Percentiles rank a stretch among this genome's conserved stretches.
These are phyloP conservation scores for Xylaria cubensis DNA, from an alignment of 495 filamentous ascomycete genomes.

Conservation along the genomic window DNA sequence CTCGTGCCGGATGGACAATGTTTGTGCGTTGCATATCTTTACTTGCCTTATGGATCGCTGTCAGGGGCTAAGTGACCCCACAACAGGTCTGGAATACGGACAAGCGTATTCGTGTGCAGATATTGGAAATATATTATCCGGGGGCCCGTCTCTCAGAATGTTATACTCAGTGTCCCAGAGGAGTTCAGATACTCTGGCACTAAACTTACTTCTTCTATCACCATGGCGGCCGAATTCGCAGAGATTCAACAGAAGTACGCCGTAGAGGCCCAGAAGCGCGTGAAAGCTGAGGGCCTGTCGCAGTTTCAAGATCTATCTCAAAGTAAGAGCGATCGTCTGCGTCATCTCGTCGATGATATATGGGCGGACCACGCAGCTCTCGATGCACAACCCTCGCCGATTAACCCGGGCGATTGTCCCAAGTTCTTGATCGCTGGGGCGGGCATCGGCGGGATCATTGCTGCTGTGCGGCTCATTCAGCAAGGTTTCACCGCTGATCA, in stretches of 20 bases:
- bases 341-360: constrained; percentile 49
- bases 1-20: background rate
- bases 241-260: constrained; percentile 48
- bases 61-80: background rate
- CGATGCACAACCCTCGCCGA: constrained; percentile 39
- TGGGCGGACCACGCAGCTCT: constrained; percentile 53
- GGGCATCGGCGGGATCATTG: constrained; percentile 57
- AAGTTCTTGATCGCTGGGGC: constrained; percentile 60
- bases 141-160: background rate
- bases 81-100: background rate
- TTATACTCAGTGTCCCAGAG: background rate
- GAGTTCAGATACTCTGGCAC: background rate
- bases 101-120: constrained; percentile 7
- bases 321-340: constrained; percentile 41
- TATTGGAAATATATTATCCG: background rate
- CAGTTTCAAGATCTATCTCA: constrained; percentile 50
- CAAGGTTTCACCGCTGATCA: constrained; percentile 54
- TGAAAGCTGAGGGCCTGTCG: constrained; percentile 47
- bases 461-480: constrained; percentile 58
- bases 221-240: constrained; percentile 39
- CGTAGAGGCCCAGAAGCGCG: constrained; percentile 55
- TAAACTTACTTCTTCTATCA: background rate
- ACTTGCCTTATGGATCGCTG: background rate
- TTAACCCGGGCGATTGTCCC: constrained; percentile 39
- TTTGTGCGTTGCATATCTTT: background rate